phyloP scores from a whole-genome alignment of 768 basidiomycete genomes.

The Suillus placidus region DNA sequence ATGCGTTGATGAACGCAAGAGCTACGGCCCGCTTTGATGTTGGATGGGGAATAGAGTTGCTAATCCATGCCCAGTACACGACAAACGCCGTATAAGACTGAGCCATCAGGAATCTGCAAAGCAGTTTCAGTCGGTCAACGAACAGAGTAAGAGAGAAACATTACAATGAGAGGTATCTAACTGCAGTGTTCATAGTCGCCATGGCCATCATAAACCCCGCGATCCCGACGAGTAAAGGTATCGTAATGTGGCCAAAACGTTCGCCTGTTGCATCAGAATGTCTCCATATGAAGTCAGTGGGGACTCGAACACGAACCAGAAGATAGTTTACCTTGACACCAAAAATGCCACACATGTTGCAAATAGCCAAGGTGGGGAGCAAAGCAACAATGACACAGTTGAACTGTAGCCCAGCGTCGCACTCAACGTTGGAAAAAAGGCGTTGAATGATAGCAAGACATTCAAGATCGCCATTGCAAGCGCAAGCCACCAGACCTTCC shows the following conservation, averaged over 20 bases:
- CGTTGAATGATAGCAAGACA: conserved; percentile 73
- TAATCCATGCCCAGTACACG: conserved; percentile 57
- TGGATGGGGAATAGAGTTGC: conserved; percentile 69
- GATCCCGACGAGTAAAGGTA: conserved; percentile 59
- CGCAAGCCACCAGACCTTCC: conserved; percentile 85
- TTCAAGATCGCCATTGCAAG: conserved; percentile 58
- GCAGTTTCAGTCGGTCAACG: conserved; percentile 2
- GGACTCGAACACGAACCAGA: not conserved
- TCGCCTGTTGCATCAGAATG: conserved; percentile 75
- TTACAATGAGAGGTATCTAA: conserved; percentile 69
- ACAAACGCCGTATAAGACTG: conserved; percentile 75
- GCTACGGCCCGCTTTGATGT: conserved; percentile 89
- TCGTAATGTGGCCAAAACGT: conserved; percentile 67
- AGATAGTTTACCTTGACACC: conserved; percentile 46
- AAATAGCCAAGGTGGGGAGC: conserved; percentile 70
- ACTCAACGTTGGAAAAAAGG: conserved; percentile 77
- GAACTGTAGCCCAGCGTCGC: conserved; percentile 68
- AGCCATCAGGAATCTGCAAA: conserved; percentile 71
- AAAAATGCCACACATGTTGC: conserved; percentile 59
- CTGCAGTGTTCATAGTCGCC: conserved; percentile 60
- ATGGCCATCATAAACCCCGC: conserved; percentile 70
- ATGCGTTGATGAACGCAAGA: conserved; percentile 79
- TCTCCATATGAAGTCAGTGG: conserved; percentile 32
- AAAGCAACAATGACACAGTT: conserved; percentile 72
- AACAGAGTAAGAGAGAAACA: conserved; percentile 20